phyloP scores from a whole-genome alignment of 2,329 filamentous ascomycete species.

The Amesomyces nigricolor region DNA sequence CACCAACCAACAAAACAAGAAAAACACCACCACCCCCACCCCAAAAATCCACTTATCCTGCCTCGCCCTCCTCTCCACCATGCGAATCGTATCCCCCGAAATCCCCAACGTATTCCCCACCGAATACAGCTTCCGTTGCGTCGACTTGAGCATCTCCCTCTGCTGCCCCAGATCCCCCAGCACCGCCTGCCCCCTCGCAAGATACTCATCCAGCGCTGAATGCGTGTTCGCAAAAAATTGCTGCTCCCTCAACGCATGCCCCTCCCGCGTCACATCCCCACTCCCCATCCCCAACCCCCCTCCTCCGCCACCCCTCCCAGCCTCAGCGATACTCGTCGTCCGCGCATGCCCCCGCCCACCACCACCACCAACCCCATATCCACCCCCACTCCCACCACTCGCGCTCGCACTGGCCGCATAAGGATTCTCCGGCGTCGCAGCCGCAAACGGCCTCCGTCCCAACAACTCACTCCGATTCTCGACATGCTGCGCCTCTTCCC shows the following conservation, averaged over 20 bases:
- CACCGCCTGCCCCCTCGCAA: conserved; percentile 85
- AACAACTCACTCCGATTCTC: conserved; percentile 74
- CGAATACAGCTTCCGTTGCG: conserved; percentile 83
- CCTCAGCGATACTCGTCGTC: conserved; percentile 37
- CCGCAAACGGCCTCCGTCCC: conserved; percentile 77
- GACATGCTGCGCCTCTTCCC: conserved; percentile 65
- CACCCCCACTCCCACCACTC: conserved; percentile 15
- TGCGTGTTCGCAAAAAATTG: conserved; percentile 80
- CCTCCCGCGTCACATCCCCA: conserved; percentile 65
- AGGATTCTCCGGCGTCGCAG: conserved; percentile 79
- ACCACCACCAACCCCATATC: conserved; percentile 23
- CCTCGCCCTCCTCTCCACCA: conserved; percentile 84
- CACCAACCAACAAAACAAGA: conserved; percentile 86
- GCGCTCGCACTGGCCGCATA: conserved; percentile 58
- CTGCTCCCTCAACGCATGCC: conserved; percentile 82
- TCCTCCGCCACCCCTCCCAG: conserved; percentile 31
- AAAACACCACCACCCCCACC: conserved; percentile 78
- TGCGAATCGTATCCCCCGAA: conserved; percentile 92
- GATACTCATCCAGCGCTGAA: conserved; percentile 83
- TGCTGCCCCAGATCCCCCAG: conserved; percentile 84
- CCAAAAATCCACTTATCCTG: conserved; percentile 99
- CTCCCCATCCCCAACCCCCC: conserved; percentile 44
- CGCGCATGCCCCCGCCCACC: conserved; percentile 32
- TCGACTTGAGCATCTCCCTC: conserved; percentile 90
- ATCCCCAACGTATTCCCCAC: conserved; percentile 92